phyloP scores from a whole-genome alignment of 108 stramenopile species.

The Ochromonas danica region DNA sequence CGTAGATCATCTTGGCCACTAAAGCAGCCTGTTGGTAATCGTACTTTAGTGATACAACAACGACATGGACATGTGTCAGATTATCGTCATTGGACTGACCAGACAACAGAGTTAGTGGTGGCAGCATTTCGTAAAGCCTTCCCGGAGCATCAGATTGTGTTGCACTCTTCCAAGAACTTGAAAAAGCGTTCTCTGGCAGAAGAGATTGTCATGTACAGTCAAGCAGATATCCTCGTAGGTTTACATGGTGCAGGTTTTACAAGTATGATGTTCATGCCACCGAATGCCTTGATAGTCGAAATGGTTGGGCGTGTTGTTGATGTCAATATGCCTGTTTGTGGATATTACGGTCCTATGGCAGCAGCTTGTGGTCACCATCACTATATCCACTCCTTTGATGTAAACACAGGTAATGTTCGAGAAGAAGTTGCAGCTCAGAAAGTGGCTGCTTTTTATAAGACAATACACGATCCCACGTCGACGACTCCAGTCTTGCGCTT shows the following conservation, averaged over 20 bases:
- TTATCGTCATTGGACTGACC: background rate
- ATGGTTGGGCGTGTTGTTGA: background rate
- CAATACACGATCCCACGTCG: background rate
- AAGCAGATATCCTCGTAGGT: slow-evolving; percentile 17
- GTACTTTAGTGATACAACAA: background rate
- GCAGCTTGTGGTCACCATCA: background rate
- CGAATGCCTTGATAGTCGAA: background rate
- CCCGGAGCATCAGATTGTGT: background rate
- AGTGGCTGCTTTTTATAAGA: background rate
- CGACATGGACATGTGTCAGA: background rate
- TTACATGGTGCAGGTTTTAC: slow-evolving; percentile 21
- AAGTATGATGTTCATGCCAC: slow-evolving; percentile 17
- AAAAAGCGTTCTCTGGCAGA: background rate
- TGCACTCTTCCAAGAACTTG: background rate
- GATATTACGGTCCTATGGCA: slow-evolving; percentile 24
- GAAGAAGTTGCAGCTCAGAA: background rate
- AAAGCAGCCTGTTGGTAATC: background rate
- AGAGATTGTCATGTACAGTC: background rate
- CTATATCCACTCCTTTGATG: background rate
- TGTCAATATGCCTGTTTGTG: slow-evolving; percentile 21
- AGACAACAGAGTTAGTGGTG: background rate
- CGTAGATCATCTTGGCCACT: background rate
- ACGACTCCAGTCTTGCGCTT: background rate
- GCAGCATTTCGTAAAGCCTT: background rate
- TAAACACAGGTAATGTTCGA: background rate